Evolutionary conservation across 768 basidiomycete genomes (phyloP), one percentile per base, ranked within the genome.

Genomic region (Trametes cubensis): DNA sequence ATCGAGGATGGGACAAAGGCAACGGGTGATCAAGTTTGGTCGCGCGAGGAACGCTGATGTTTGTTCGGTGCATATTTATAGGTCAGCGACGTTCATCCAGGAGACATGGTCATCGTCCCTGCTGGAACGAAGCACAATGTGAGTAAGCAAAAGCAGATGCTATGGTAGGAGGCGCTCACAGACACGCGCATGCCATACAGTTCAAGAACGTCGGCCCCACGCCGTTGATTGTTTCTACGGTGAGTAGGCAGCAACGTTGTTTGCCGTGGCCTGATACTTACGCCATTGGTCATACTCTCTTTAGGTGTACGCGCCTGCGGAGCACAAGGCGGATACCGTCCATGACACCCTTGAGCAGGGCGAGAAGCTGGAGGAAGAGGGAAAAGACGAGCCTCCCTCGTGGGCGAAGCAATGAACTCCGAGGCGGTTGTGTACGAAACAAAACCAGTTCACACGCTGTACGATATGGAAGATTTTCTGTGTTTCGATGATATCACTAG

Each of bases 241-340:
- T 72, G 46, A 57, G 68, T 63, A 6, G 15, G 11, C 17, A 11
- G 14, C 1, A 14, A 39, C 10, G 13, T n/a, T 18, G 13, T 23
- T 8, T 13, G 11, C 7, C 11, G 15, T 5, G 23, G 0, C 26
- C 17, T n/a, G 34, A 11, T 34, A 11, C 34, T 34, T 5, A 34
- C 34, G 57, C 42, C 45, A 5, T 45, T 21, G 15, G 25, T 25
- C 25, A 58, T 44, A 11, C 20, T 8, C n/a, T 14, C 14, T 2
- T 2, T 45, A 72, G 71, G 67, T 72, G 5, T 72, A 72, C 49
- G 71, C 71, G 4, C 71, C 71, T 20, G 71, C 69, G 7, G 71
- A 72, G 59, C 71, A 72, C 61, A 70, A 69, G 64, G 71, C 69
- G 5, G 68, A 70, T 55, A 70, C 71, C 0, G 71, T 70, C 14